Evolutionary conservation across 2,329 filamentous ascomycete species (phyloP).

Genomic region (Colletotrichum kahawae): DNA sequence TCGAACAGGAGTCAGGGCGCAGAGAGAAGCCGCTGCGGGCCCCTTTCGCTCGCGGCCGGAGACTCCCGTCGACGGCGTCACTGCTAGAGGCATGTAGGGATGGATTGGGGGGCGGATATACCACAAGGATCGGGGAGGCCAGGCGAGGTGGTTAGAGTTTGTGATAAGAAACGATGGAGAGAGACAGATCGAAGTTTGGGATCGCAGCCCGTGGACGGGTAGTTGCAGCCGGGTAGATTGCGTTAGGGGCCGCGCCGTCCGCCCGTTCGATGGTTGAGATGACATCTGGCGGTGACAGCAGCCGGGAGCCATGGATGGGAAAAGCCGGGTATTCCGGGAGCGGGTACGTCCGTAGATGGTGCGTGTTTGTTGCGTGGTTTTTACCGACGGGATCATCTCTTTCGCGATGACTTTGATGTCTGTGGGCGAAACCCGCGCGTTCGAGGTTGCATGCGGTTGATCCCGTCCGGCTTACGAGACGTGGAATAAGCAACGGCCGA

Average conservation of each 20-base stretch:
- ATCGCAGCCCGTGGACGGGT: neutral
- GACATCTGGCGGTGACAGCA: neutral
- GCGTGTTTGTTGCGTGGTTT: neutral
- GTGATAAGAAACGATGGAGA: neutral
- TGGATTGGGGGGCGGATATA: neutral
- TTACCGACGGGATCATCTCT: neutral
- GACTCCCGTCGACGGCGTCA: neutral
- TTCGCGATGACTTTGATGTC: neutral
- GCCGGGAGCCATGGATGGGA: neutral
- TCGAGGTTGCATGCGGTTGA: neutral
- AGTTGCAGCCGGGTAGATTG: neutral
- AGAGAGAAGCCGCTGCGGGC: neutral
- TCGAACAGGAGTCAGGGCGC: neutral
- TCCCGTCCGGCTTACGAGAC: neutral
- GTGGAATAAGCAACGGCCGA: neutral
- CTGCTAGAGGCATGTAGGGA: neutral
- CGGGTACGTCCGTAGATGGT: neutral
- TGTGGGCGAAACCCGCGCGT: neutral
- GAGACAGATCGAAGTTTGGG: neutral
- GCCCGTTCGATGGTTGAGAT: neutral
- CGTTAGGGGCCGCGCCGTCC: neutral
- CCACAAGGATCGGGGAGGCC: neutral
- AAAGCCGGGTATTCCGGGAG: neutral
- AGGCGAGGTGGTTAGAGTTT: neutral
- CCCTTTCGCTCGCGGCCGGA: neutral